Base-by-base conservation (phyloP, 805 yeast genomes). In the Lipomyces kockii region DNA sequence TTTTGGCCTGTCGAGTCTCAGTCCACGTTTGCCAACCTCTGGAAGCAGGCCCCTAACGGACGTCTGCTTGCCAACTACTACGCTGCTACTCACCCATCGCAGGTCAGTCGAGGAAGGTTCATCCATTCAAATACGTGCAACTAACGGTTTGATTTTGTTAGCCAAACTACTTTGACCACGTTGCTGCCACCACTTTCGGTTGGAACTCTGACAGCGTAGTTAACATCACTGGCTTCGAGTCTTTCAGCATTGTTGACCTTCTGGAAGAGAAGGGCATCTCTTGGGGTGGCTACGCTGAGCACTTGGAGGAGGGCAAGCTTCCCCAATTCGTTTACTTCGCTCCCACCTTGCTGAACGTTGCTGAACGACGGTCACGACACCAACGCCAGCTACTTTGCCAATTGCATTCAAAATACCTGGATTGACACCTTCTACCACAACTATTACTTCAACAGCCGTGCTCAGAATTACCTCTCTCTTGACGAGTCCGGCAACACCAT, bases 271-370 rank as follows among this genome's bases (percentile, higher is more conserved):
- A 77, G 73, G 78, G 78, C 32, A 83, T 84, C 67, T 80, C 86
- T 22, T 84, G 86, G 86, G 85, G 80, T 63, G 85, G 84, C 77
- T 84, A 84, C 78, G 82, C 83, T 75, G 85, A 84, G 77, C 82
- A 83, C 74, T 72, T n/a, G n/a, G n/a, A n/a, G n/a, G n/a, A n/a
- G n/a, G n/a, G n/a, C n/a, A n/a, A n/a, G n/a, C n/a, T n/a, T n/a
- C n/a, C n/a, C n/a, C n/a, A n/a, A n/a, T n/a, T n/a, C n/a, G n/a
- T n/a, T n/a, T n/a, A n/a, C n/a, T n/a, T n/a, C n/a, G n/a, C n/a
- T n/a, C n/a, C n/a, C n/a, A n/a, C n/a, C n/a, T n/a, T n/a, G n/a
- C n/a, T n/a, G n/a, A n/a, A n/a, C n/a, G n/a, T n/a, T n/a, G n/a
- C n/a, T n/a, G n/a, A n/a, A n/a, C n/a, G n/a, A n/a, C n/a, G n/a